Base-by-base conservation (phyloP, 352 stramenopile species). In the Pythium guiyangense region DNA sequence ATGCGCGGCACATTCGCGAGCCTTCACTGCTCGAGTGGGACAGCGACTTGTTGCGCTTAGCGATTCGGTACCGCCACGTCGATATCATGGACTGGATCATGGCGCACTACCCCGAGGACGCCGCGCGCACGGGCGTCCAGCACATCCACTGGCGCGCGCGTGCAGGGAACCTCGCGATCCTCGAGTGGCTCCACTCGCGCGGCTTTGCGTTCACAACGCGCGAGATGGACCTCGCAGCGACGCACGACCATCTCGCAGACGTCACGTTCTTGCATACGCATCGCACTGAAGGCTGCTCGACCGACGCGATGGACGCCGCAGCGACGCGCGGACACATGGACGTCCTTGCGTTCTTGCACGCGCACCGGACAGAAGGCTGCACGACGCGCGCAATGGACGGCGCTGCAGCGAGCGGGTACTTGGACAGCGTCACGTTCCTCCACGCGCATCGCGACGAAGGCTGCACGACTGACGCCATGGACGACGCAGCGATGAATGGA, bases 1-100 rank as follows among this genome's bases (percentile, higher is more conserved):
- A 56, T 17, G 35, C 26, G n/a, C 20, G 34, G 5, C 37, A 37
- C n/a, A 17, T 27, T 2, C 2, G 35, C 3, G 20, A 47, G 50
- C 20, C 40, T 4, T 22, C 17, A 6, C 15, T 31, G 15, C 12
- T 52, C 27, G 25, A 18, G 6, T 56, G 50, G 35, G 40, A 47
- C 35, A 25, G 18, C 3, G 26, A 31, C 6, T n/a, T 52, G 26
- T 14, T 52, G 27, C 34, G 34, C 27, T 31, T 52, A 18, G 47
- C 47, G 47, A 52, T 52, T 12, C 35, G 35, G 34, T 37, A 47
- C 17, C 35, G 50, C 14, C 35, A 56, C 17, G 22, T 56, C 5
- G 50, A 45, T n/a, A 43, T 56, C 22, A 45, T 56, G 35, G 35
- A 56, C 50, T 56, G 50, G 50, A 29, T 56, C 35, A 11, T 43